phyloP scores from a whole-genome alignment of 192 early-diverging fungal genomes.

The Backusella luteola region DNA sequence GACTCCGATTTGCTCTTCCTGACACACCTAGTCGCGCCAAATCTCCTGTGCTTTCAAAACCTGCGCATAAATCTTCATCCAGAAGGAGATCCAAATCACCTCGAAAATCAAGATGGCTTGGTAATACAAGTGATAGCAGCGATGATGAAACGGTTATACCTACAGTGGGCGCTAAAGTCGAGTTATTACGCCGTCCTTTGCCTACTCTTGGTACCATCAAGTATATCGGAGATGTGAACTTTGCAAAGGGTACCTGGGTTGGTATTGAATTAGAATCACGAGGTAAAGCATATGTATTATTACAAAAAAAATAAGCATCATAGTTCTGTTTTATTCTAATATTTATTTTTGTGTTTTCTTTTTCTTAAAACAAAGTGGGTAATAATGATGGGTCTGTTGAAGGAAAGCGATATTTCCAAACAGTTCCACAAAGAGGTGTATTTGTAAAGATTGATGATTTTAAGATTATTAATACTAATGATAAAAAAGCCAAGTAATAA shows the following conservation, averaged over 20 bases:
- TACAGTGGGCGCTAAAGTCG: slow-evolving; percentile 20
- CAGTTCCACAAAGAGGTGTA: slow-evolving; percentile 23
- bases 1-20: slow-evolving; percentile 32
- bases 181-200: slow-evolving; percentile 31
- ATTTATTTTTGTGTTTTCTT: background rate
- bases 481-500: background rate
- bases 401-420: slow-evolving; percentile 30
- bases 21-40: slow-evolving; percentile 25
- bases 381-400: slow-evolving; percentile 32
- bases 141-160: slow-evolving; percentile 25
- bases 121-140: slow-evolving; percentile 24
- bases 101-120: slow-evolving; percentile 21
- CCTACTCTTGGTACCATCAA: slow-evolving; percentile 32
- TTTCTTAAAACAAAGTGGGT: slow-evolving; percentile 14
- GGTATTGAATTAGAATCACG: slow-evolving; percentile 36
- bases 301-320: background rate
- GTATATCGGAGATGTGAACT: slow-evolving; percentile 26
- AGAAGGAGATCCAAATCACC: slow-evolving; percentile 15
- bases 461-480: slow-evolving; percentile 4
- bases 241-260: slow-evolving; percentile 30
- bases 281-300: slow-evolving; percentile 19
- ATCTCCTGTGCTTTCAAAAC: background rate
- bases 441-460: slow-evolving; percentile 30
- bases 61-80: background rate
- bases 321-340: background rate